Evolutionary conservation across 345 rosid species (phyloP).

Genomic region (Ceriops zippeliana): DNA sequence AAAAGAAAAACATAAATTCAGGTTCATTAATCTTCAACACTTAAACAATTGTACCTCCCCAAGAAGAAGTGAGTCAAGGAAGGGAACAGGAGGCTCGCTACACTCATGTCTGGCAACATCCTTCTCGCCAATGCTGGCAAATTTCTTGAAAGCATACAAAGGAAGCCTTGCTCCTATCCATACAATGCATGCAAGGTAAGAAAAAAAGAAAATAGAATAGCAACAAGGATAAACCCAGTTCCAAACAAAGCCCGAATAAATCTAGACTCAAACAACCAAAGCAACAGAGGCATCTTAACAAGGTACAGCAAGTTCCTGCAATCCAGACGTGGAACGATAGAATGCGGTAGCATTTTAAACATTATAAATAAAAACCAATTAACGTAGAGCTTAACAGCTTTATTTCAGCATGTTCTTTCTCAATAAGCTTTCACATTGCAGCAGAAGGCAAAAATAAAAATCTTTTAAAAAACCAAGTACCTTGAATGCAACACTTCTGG

Average conservation of each 20-base stretch:
- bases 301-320: no score
- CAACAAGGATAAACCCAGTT: background rate
- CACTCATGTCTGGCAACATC: slow-evolving; percentile 21
- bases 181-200: background rate
- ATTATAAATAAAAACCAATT: no score
- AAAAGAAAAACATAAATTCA: background rate
- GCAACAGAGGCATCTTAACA: background rate
- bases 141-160: slow-evolving; percentile 61
- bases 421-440: background rate
- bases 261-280: background rate
- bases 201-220: background rate
- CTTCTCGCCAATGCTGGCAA: slow-evolving; percentile 26
- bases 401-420: background rate
- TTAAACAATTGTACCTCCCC: slow-evolving; percentile 59
- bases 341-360: no score
- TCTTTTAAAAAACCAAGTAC: slow-evolving; percentile 27
- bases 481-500: slow-evolving; percentile 64
- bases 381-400: no score
- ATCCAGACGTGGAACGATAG: no score
- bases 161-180: slow-evolving; percentile 68
- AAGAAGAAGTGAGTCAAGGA: slow-evolving; percentile 71
- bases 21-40: background rate
- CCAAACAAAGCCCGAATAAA: background rate
- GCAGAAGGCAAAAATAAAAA: background rate
- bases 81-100: slow-evolving; percentile 50